Percentiles rank a stretch among this genome's conserved stretches.
Conservation (phyloP, 2,329 filamentous ascomycete species). For the Fusarium zealandicum region DNA sequence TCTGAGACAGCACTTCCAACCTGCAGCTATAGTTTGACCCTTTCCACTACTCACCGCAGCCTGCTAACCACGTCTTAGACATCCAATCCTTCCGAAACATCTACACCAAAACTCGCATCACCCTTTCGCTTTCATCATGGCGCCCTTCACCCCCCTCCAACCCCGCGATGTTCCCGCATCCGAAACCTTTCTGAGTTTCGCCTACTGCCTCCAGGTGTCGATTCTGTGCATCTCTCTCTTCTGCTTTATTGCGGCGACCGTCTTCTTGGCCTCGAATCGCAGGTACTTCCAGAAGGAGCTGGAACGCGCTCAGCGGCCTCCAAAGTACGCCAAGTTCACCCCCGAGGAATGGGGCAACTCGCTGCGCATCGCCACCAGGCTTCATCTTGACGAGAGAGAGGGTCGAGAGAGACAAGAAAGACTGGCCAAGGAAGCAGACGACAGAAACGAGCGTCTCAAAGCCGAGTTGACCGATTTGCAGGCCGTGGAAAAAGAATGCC, state of each 20-base stretch:
- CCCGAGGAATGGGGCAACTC: background rate
- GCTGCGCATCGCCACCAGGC: background rate
- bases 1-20: background rate
- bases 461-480: background rate
- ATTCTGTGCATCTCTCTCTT: too few species aligned
- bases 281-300: too few species aligned
- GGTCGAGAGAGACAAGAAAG: background rate
- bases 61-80: background rate
- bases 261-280: too few species aligned
- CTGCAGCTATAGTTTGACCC: background rate
- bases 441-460: background rate
- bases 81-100: background rate
- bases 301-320: too few species aligned
- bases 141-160: background rate
- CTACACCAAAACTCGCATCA: background rate
- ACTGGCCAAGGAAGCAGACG: background rate
- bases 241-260: too few species aligned
- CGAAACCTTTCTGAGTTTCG: background rate
- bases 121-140: background rate
- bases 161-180: background rate
- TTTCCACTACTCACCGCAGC: background rate
- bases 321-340: background rate
- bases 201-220: too few species aligned
- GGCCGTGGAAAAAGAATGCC: too few species aligned
- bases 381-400: background rate